A percentile compares a stretch with the other conserved stretches of the same genome.
phyloP scores from a whole-genome alignment of 2,329 filamentous ascomycete genomes.

The Chaetothyriales sp. region DNA sequence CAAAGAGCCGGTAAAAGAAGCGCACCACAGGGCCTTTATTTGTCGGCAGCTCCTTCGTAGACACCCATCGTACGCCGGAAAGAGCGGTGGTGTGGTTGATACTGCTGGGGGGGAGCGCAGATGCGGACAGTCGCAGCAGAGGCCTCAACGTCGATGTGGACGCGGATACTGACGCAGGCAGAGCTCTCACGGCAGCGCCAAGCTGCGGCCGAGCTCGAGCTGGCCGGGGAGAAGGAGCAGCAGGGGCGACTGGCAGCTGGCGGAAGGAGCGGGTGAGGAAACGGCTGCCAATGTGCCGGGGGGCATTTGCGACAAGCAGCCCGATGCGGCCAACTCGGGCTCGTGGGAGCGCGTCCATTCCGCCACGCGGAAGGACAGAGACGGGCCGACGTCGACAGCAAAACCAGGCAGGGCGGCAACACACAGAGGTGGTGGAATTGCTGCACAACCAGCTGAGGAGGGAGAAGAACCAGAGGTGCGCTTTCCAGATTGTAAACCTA shows the following conservation, averaged over 20 bases:
- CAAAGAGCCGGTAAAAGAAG: conserved; percentile 54
- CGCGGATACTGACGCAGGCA: not conserved
- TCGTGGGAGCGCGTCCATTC: not conserved
- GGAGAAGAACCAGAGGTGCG: not conserved
- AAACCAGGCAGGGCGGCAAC: not conserved
- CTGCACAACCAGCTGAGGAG: too few relatives aligned
- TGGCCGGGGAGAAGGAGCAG: not conserved
- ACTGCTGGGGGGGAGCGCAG: not conserved
- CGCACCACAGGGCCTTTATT: conserved; percentile 26
- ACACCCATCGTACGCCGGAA: conserved; percentile 13
- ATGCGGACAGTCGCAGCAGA: not conserved
- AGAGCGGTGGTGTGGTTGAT: not conserved
- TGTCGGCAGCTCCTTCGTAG: conserved; percentile 21
- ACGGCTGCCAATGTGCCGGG: not conserved
- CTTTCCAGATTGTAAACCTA: too few relatives aligned
- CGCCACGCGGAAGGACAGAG: not conserved
- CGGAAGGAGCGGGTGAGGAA: not conserved
- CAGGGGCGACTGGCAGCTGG: not conserved
- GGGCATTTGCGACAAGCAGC: not conserved
- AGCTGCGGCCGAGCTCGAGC: not conserved
- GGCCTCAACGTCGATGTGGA: not conserved
- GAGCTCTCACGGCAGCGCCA: too few relatives aligned
- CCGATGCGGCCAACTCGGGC: not conserved
- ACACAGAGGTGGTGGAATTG: not conserved
- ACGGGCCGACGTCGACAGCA: not conserved